Conservation (phyloP, 2,329 filamentous ascomycete genomes). For the Trichoderma sp. region DNA sequence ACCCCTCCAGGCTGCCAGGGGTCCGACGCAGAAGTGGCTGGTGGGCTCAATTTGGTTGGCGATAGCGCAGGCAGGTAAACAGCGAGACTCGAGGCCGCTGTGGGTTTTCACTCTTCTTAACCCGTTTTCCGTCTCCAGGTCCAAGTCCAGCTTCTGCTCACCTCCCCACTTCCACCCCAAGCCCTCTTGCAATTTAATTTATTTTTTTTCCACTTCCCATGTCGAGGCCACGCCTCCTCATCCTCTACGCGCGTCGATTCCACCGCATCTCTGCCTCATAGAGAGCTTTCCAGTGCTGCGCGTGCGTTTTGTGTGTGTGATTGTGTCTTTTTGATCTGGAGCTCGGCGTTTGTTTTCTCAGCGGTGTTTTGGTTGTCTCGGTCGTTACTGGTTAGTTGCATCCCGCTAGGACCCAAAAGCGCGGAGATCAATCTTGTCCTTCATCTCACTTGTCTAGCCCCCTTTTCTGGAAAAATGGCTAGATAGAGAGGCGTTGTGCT, state of each 20-base stretch:
- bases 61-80: conserved; percentile 20
- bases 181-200: conserved; percentile 6
- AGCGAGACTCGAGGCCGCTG: neutral
- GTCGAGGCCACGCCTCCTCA: conserved; percentile 23
- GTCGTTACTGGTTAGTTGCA: conserved; percentile 19
- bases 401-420: conserved; percentile 12
- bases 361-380: conserved; percentile 20
- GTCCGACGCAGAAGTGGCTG: neutral
- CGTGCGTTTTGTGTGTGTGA: neutral
- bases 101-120: neutral
- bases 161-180: conserved; percentile 17
- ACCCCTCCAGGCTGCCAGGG: neutral
- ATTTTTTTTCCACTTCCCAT: conserved; percentile 2
- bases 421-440: conserved; percentile 12
- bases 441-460: conserved; percentile 13
- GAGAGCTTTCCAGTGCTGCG: conserved; percentile 7
- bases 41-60: neutral
- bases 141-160: neutral
- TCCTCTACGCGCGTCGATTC: conserved; percentile 17
- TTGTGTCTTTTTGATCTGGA: conserved; percentile 29
- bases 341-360: conserved; percentile 38
- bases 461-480: conserved; percentile 9
- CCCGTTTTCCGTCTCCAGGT: neutral
- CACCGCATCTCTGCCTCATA: neutral
- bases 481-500: neutral